Evolutionary conservation across 768 basidiomycete genomes (phyloP).

Genomic region (Termitomyces sp.): DNA sequence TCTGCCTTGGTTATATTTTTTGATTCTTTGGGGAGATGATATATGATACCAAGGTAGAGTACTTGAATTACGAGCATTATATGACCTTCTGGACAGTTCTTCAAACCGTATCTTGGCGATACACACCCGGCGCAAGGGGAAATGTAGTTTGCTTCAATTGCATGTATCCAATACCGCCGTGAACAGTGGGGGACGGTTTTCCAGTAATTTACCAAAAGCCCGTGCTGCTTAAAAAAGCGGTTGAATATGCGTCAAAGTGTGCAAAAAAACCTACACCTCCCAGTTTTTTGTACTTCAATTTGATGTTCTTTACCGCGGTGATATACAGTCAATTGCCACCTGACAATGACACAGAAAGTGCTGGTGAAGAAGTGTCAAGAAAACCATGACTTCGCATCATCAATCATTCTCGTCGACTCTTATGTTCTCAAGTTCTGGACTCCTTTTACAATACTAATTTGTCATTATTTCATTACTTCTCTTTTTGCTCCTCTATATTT

Average conservation of each 20-base stretch:
- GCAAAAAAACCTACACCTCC: conserved; percentile 43
- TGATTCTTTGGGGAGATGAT: no score
- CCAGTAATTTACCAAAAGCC: conserved; percentile 37
- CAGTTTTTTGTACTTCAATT: conserved; percentile 66
- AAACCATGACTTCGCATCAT: no score
- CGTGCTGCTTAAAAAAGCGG: neutral
- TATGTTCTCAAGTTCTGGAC: no score
- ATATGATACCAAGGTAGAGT: no score
- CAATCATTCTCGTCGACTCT: no score
- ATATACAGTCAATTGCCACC: conserved; percentile 66
- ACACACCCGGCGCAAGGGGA: neutral
- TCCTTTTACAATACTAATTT: no score
- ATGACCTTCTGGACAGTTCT: neutral
- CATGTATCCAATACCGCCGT: conserved; percentile 50
- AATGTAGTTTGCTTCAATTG: no score
- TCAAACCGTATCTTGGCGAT: neutral
- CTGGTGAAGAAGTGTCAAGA: no score
- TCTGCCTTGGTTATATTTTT: no score
- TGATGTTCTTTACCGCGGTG: conserved; percentile 62
- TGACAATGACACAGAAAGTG: conserved; percentile 21
- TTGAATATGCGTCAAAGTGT: conserved; percentile 2
- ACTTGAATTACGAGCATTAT: neutral
- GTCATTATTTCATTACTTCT: no score
- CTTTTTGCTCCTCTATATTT: no score
- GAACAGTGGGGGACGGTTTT: conserved; percentile 58